Base-by-base conservation (phyloP, 2,329 filamentous ascomycete species). In the Celoporthe dispersa region DNA sequence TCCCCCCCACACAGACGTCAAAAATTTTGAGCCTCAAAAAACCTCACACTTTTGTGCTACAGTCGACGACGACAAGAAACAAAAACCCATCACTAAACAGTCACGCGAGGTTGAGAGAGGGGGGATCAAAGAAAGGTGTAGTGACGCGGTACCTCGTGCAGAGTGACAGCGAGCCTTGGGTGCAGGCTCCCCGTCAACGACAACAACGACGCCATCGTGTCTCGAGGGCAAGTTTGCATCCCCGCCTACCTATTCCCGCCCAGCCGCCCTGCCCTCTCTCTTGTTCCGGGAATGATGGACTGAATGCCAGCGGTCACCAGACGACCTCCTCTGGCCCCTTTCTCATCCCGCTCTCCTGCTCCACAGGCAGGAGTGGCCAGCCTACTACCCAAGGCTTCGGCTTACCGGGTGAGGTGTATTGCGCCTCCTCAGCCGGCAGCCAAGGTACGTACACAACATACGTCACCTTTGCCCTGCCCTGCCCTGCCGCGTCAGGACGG, bases 21-120 rank as follows among this genome's bases (percentile, higher is more conserved):
- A 22, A 44, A 6, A 28, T 3, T 51, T 64, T 64, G 62, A 64
- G 62, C 62, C 62, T 44, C 62, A 64, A 28, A n/a, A n/a, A n/a
- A n/a, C n/a, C n/a, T n/a, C n/a, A n/a, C n/a, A n/a, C n/a, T n/a
- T n/a, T 33, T 48, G 39, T 48, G 39, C 31, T 33, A 64, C 41
- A 25, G 39, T 28, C 39, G 25, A 64, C 62, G 39, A 22, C 41
- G n/a, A n/a, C n/a, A n/a, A n/a, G n/a, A 9, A 11, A 35, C 14
- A 59, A 35, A n/a, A 37, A 6, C 8, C 11, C 16, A 2, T 48
- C 12, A 28, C 16, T 3, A 4, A 55, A 3, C 3, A 16, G n/a
- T 22, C 39, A n/a, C 48, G 48, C 28, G 25, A 55, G 25, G 11
- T 6, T 2, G 44, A 11, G 41, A 44, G 6, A 44, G 41, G n/a